Evolutionary conservation across 2,329 filamentous ascomycete genomes (phyloP), one percentile per base, ranked within the genome.

Genomic region (Aspergillus niger): DNA sequence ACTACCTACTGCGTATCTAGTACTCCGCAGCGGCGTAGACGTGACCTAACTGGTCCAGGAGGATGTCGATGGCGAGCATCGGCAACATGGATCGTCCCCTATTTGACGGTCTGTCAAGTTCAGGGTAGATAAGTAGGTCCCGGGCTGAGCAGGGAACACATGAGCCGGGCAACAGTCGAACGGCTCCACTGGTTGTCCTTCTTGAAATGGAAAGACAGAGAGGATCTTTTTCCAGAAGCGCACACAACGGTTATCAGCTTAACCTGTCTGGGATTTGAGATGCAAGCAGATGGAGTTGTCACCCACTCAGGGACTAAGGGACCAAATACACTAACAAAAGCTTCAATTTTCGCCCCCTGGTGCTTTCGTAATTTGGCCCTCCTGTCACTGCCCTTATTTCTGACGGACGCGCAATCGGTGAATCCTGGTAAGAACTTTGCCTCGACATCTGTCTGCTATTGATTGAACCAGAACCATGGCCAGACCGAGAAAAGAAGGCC

Each of bases 111-210:
- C 59, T 38, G 47, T 49, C 54, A 57, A 54, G 57, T 52, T 36
- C 52, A 62, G 49, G 49, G 36, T 56, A 17, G 44, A 54, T 22
- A 30, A 53, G 17, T 17, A 44, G 15, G 39, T 22, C 22, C 22
- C 17, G 43, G 43, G 43, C 43, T 55, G 47, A 38, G 54, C 38
- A 43, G 43, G 57, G 53, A 52, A 43, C 56, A 47, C 59, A 57
- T 59, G 51, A 65, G 52, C 55, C 52, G 56, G 47, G 57, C 53
- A 56, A 58, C 59, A 26, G 47, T 48, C n/a, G 22, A 47, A 20
- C 48, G 60, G 67, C 63, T 63, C 71, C 72, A 73, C 71, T 70
- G 70, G 72, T 72, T 66, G 61, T 61, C 65, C 51, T 62, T 63
- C 67, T 54, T 59, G 66, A 61, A 55, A 62, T 44, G 69, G 57